Base-by-base conservation (phyloP, 768 basidiomycete species). In the Psilocybe azurescens region DNA sequence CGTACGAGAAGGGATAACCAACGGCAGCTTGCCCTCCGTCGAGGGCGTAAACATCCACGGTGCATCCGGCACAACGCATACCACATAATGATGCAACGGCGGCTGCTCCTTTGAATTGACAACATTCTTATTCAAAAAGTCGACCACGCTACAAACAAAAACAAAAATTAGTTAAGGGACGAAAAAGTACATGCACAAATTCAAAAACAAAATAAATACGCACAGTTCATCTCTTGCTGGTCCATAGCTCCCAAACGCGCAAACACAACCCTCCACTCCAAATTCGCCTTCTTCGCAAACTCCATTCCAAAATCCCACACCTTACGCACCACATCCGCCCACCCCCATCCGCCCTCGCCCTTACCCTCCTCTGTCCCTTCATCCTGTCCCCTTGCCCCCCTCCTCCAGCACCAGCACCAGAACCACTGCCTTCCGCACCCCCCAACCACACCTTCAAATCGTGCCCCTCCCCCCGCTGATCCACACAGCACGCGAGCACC, bases 181-280 rank as follows among this genome's bases (percentile, higher is more conserved):
- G 24, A 24, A 24, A 55, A n/a, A 47, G 44, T 61, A 44, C 30
- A 58, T 3, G 20, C 30, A 60, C 29, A 46, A 52, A 36, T 13
- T 7, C 8, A 46, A 55, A 48, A 62, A 50, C 46, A 55, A 30
- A 32, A 38, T 13, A 30, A 32, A 38, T 13, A 75, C 87, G 61
- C 65, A 93, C 93, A 89, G 66, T 87, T 79, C 20, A 93, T 71
- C 69, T 95, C 94, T 5, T 70, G 69, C 53, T 79, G 74, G 1
- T 74, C 72, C 79, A 94, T 86, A 9, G 75, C 60, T 0, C 93
- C 93, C 3, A 89, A 74, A 69, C 88, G 91, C 5, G 89, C 77
- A 59, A 95, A 79, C 8, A 90, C 87, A 10, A 95, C 75, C 55
- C 89, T 82, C 94, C 94, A 95, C 70, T 95, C 92, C 20, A 93